A percentile compares a stretch with the other conserved stretches of the same genome.
These are phyloP conservation scores for Decorospora gaudefroyi DNA, from an alignment of 2,329 filamentous ascomycete genomes.

Conservation along the genomic window DNA sequence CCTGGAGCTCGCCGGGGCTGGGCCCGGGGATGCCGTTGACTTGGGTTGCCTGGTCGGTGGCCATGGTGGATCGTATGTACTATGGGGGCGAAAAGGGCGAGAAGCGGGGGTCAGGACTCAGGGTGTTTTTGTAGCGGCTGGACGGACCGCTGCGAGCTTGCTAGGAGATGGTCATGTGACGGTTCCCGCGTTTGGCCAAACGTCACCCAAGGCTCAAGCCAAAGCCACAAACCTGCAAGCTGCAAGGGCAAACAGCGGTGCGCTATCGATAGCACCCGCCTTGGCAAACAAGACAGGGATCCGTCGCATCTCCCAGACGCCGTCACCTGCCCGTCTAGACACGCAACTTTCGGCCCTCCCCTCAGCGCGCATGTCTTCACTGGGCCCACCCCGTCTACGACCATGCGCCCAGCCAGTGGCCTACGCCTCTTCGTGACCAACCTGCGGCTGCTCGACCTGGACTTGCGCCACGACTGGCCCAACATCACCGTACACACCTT, in stretches of 20 bases:
- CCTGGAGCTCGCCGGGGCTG: constrained; percentile 43
- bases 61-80: constrained; percentile 25
- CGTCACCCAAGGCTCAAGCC: too few relatives aligned
- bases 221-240: too few relatives aligned
- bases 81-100: background rate
- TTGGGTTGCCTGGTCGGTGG: constrained; percentile 47
- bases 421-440: constrained; percentile 76
- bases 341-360: constrained; percentile 36
- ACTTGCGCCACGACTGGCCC: constrained; percentile 78
- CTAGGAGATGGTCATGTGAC: too few relatives aligned
- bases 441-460: constrained; percentile 78
- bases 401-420: too few relatives aligned
- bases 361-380: too few relatives aligned
- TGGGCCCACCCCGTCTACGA: constrained; percentile 22
- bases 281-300: constrained; percentile 23
- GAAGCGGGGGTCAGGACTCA: too few relatives aligned
- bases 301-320: constrained; percentile 6
- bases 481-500: constrained; percentile 72
- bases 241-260: too few relatives aligned
- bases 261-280: constrained; percentile 24
- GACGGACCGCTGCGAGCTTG: too few relatives aligned
- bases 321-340: background rate
- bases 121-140: too few relatives aligned
- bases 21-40: constrained; percentile 48
- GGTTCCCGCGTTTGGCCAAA: too few relatives aligned